A percentile compares a stretch with the other conserved stretches of the same genome.
Conservation (phyloP, 2,329 filamentous ascomycete genomes). For the Claviceps pazoutovae region DNA sequence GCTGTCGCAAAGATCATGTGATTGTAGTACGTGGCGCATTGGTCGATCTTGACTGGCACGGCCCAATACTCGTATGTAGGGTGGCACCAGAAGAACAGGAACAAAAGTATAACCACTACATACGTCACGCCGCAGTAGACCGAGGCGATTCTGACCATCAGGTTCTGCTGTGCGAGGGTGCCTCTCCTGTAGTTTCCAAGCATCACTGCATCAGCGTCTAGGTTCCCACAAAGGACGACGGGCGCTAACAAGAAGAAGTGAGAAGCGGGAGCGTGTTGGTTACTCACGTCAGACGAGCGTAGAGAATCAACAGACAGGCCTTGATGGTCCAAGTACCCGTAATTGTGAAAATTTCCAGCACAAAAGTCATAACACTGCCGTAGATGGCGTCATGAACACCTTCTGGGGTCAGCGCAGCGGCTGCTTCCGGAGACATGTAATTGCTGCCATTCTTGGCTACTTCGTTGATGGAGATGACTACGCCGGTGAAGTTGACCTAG, state of each 20-base stretch:
- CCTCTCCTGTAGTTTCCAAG: conserved; percentile 10
- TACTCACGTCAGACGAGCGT: conserved; percentile 35
- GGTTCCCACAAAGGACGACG: neutral
- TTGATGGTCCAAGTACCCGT: conserved; percentile 39
- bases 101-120: conserved; percentile 33
- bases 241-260: neutral
- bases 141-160: conserved; percentile 27
- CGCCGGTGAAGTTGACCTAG: conserved; percentile 17
- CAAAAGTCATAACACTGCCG: conserved; percentile 41
- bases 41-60: conserved; percentile 26
- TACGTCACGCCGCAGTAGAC: conserved; percentile 31
- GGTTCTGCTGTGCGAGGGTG: conserved; percentile 17
- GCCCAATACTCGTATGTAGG: conserved; percentile 39
- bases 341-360: conserved; percentile 38
- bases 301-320: conserved; percentile 36
- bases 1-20: conserved; percentile 32
- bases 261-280: neutral
- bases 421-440: conserved; percentile 23
- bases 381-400: conserved; percentile 28
- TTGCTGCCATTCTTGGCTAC: conserved; percentile 31
- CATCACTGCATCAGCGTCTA: neutral
- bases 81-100: conserved; percentile 39
- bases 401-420: conserved; percentile 28
- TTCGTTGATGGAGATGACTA: conserved; percentile 28
- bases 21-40: conserved; percentile 32